These are phyloP conservation scores for Nakazawaea populi DNA, from an alignment of 805 yeast species.

Conservation along the genomic window DNA sequence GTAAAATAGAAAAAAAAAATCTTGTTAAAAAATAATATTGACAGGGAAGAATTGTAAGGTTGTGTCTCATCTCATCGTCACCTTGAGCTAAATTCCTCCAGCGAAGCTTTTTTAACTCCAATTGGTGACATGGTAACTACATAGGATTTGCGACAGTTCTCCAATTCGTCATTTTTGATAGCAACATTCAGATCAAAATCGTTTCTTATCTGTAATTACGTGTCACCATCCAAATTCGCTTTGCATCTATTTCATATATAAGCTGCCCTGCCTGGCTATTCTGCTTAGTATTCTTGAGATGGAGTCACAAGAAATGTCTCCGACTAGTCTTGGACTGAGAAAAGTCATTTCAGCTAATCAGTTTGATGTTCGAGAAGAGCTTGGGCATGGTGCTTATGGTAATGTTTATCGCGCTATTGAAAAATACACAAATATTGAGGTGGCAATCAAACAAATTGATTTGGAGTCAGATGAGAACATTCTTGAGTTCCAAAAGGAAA, in stretches of 20 bases:
- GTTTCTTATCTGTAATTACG: no score
- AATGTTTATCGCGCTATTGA: conserved; percentile 64
- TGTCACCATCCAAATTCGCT: no score
- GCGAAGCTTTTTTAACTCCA: neutral
- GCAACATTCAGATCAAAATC: no score
- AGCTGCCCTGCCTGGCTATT: neutral
- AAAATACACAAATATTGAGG: conserved; percentile 33
- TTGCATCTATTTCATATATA: neutral
- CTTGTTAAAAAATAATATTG: no score
- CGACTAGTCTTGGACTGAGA: neutral
- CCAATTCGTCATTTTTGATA: no score
- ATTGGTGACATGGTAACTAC: neutral
- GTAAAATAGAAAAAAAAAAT: no score
- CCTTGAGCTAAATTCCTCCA: no score
- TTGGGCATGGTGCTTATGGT: conserved; percentile 79
- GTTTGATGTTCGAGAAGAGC: conserved; percentile 43
- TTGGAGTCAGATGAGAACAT: conserved; percentile 67
- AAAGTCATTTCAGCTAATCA: conserved; percentile 29
- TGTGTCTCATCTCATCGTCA: no score
- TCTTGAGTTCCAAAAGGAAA: conserved; percentile 68
- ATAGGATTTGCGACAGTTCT: no score
- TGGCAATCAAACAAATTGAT: conserved; percentile 64
- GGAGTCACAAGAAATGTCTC: neutral
- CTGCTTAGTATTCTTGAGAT: neutral
- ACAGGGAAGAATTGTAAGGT: no score